Evolutionary conservation across 352 stramenopile species (phyloP).

Genomic region (Plasmopara muralis): DNA sequence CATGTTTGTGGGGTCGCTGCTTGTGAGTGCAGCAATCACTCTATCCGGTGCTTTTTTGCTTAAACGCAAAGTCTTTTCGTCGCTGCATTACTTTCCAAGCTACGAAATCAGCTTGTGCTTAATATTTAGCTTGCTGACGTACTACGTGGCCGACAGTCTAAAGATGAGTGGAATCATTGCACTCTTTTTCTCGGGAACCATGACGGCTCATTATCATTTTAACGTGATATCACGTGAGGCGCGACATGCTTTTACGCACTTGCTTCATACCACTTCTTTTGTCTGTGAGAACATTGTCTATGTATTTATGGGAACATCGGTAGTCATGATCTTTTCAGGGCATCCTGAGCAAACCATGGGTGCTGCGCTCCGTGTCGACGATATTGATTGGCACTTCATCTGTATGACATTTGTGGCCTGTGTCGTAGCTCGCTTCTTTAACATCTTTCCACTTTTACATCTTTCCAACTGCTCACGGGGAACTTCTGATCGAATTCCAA

Average conservation of each 20-base stretch:
- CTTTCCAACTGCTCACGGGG: conserved; percentile 64
- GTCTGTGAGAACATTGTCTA: conserved; percentile 79
- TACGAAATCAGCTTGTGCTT: conserved; percentile 83
- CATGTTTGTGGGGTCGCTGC: conserved; percentile 72
- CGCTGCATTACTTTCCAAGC: conserved; percentile 68
- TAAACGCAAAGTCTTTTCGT: conserved; percentile 66
- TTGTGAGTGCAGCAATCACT: conserved; percentile 68
- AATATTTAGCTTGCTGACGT: conserved; percentile 81
- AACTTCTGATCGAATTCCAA: conserved; percentile 42
- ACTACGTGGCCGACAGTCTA: conserved; percentile 70
- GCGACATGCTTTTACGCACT: conserved; percentile 75
- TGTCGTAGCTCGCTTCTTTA: conserved; percentile 63
- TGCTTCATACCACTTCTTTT: conserved; percentile 75
- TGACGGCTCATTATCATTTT: conserved; percentile 85
- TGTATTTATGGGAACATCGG: conserved; percentile 82
- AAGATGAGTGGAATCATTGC: conserved; percentile 89
- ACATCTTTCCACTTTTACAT: conserved; percentile 65
- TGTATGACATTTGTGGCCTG: conserved; percentile 56
- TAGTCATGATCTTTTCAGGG: conserved; percentile 75
- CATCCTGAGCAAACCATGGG: conserved; percentile 43
- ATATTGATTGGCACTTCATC: conserved; percentile 79
- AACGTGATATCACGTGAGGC: conserved; percentile 72
- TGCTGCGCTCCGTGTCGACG: conserved; percentile 54
- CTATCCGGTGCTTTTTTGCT: conserved; percentile 68
- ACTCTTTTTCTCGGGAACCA: conserved; percentile 89